Base-by-base conservation (phyloP, 2,329 filamentous ascomycete genomes). In the Volutella citrinella region DNA sequence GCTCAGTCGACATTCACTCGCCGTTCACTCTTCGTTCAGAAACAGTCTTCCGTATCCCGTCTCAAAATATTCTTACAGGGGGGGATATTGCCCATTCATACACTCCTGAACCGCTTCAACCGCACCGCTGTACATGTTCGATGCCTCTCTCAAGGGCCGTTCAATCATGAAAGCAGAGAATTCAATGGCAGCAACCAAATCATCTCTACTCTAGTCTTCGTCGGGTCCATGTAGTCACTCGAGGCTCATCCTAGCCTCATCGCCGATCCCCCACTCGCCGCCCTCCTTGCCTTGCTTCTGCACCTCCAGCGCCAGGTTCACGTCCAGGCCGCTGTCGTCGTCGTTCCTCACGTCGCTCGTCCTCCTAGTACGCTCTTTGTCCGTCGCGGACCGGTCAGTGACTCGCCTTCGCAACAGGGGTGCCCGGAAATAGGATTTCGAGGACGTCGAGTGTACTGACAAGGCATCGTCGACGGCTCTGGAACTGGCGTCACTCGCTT, bases 191-290 rank as follows among this genome's bases (percentile, higher is more conserved):
- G n/a, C n/a, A n/a, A n/a, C n/a, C n/a, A n/a, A n/a, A n/a, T n/a
- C n/a, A n/a, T n/a, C n/a, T n/a, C n/a, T n/a, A n/a, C n/a, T n/a
- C n/a, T n/a, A n/a, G n/a, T n/a, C n/a, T n/a, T n/a, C n/a, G n/a
- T n/a, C n/a, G n/a, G n/a, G n/a, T n/a, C n/a, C n/a, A n/a, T n/a
- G n/a, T n/a, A n/a, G n/a, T n/a, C n/a, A n/a, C n/a, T 91, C 87
- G 47, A 95, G 65, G 19, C 80, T 84, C 84, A 95, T 93, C 52
- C 83, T 74, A 16, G 84, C 80, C 54, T 95, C 88, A 56, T 95
- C 89, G 2, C 86, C 85, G 30, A 94, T 75, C 1, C 87, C 86
- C 81, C 88, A 89, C 51, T 78, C 76, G 4, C 62, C 74, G 47
- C 66, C 80, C 47, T 74, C 78, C 52, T 64, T 67, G 45, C 70